Percentiles rank a stretch among this genome's conserved stretches.
Evolutionary conservation across 495 filamentous ascomycete species (phyloP).

Genomic region (Penicillium pulvis): DNA sequence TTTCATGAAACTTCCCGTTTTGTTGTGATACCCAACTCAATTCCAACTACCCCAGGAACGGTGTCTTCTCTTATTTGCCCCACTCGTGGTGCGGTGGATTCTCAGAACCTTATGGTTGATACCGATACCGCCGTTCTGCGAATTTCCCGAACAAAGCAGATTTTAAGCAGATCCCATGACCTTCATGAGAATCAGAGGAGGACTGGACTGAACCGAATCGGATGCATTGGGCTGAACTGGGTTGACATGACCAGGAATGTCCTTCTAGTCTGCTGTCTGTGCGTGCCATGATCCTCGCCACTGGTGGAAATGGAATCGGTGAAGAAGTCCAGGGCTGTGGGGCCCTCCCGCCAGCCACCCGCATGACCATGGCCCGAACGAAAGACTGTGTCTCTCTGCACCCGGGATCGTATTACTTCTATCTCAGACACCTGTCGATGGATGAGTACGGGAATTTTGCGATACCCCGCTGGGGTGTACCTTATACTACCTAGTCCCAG

Average conservation of each 20-base stretch:
- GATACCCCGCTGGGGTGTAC: background rate
- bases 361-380: background rate
- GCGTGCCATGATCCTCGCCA: background rate
- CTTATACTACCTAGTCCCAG: background rate
- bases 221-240: background rate
- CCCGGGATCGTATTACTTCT: constrained; percentile 1
- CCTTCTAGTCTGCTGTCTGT: constrained; percentile 4
- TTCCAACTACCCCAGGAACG: constrained; percentile 13
- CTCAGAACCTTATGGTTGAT: background rate
- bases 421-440: background rate
- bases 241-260: background rate
- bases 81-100: constrained; percentile 5
- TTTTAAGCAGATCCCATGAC: constrained; percentile 1
- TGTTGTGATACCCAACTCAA: constrained; percentile 19
- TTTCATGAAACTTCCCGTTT: constrained; percentile 12
- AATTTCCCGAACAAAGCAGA: background rate
- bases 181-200: background rate
- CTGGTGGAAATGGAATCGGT: constrained; percentile 2
- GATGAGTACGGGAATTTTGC: background rate
- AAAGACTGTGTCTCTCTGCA: background rate
- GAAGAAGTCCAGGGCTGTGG: constrained; percentile 3
- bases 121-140: background rate
- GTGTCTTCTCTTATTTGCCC: background rate
- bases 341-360: constrained; percentile 5
- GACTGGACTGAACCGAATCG: background rate